These are phyloP conservation scores for Laburnicola sp. DNA, from an alignment of 2,329 filamentous ascomycete genomes.

Conservation along the genomic window DNA sequence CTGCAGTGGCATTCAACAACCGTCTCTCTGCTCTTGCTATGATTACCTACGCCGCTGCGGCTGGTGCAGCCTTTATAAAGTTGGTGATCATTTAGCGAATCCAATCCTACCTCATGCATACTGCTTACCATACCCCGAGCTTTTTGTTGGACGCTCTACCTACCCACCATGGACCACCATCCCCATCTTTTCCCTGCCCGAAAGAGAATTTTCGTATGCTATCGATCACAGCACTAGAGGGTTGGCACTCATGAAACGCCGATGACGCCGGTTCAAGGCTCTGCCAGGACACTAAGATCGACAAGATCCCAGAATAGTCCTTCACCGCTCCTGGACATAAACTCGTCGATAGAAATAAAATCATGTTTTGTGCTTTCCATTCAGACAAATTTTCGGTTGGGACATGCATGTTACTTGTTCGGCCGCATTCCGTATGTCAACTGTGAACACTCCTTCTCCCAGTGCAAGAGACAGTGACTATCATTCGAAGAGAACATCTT, in stretches of 20 bases:
- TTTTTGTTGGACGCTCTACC: background rate
- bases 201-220: slow-evolving; percentile 9
- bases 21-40: no score
- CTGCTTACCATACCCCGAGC: background rate
- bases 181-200: slow-evolving; percentile 3
- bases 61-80: no score
- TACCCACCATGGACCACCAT: background rate
- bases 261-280: background rate
- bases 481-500: no score
- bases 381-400: no score
- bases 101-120: background rate
- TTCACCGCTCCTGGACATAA: background rate
- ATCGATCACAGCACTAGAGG: slow-evolving; percentile 26
- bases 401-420: no score
- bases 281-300: slow-evolving; percentile 5
- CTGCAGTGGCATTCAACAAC: no score
- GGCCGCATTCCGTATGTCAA: no score
- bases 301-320: background rate
- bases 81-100: background rate
- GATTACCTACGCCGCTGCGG: background rate
- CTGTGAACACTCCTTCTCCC: no score
- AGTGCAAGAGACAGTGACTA: no score
- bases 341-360: no score
- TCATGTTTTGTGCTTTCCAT: no score
- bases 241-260: slow-evolving; percentile 18